A percentile compares a stretch with the other conserved stretches of the same genome.
phyloP scores from a whole-genome alignment of 2,329 filamentous ascomycete species.

The Shiraia bambusicola region DNA sequence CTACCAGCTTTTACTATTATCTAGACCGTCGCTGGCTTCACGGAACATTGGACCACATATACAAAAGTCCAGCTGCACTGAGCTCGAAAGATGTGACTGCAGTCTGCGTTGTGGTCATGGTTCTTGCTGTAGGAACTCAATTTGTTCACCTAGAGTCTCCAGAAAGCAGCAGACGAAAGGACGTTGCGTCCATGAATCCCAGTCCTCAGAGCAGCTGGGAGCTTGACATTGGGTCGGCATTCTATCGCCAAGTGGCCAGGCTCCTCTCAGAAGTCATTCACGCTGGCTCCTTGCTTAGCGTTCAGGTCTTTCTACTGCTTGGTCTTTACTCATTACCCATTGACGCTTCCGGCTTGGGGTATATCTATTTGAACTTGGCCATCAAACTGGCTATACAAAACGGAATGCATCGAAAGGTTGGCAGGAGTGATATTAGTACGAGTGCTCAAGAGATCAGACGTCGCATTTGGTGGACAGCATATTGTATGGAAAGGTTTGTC shows the following conservation, averaged over 20 bases:
- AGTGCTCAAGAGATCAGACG: conserved; percentile 13
- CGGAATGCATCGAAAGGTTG: conserved; percentile 56
- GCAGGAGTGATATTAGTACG: conserved; percentile 3
- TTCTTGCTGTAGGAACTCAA: conserved; percentile 48
- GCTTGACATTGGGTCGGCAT: conserved; percentile 10
- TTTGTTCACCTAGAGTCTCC: conserved; percentile 28
- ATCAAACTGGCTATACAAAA: conserved; percentile 62
- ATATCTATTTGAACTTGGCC: conserved; percentile 59
- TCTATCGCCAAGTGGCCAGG: conserved; percentile 57
- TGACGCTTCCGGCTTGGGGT: conserved; percentile 59
- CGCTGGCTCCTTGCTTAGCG: conserved; percentile 58
- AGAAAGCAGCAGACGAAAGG: background rate
- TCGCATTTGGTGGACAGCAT: conserved; percentile 17
- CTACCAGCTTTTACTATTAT: conserved; percentile 48
- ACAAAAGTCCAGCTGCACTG: conserved; percentile 1
- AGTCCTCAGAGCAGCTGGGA: conserved; percentile 8
- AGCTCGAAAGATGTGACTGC: conserved; percentile 9
- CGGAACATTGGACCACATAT: conserved; percentile 41
- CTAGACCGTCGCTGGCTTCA: conserved; percentile 47
- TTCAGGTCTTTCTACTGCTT: conserved; percentile 59
- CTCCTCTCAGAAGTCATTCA: conserved; percentile 60
- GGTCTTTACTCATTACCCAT: conserved; percentile 58
- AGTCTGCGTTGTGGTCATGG: conserved; percentile 46
- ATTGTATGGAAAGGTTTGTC: conserved; percentile 16
- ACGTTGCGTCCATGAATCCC: background rate